Conservation (phyloP, 805 yeast genomes). For the Novakomyces olei region DNA sequence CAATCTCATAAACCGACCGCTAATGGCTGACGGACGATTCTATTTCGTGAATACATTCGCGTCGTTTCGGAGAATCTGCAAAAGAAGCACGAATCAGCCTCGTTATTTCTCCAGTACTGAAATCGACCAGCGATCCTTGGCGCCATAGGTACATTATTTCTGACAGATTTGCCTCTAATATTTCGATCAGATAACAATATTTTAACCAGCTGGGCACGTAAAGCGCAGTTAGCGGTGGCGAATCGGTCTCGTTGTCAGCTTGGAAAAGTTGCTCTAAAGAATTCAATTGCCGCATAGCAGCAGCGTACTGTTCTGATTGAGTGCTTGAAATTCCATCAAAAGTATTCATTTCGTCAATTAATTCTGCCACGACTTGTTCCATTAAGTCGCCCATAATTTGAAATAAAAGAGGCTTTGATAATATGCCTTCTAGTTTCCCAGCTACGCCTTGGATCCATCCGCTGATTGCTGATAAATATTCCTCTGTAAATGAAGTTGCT, state of each 20-base stretch:
- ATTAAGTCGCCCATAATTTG: conserved; percentile 5
- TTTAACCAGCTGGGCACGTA: conserved; percentile 19
- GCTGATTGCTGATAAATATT: too few relatives aligned
- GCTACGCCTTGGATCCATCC: too few relatives aligned
- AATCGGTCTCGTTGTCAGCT: not conserved
- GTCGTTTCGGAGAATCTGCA: conserved; percentile 15
- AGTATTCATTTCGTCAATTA: conserved; percentile 10
- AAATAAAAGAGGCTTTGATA: not conserved
- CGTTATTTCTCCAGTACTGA: conserved; percentile 14
- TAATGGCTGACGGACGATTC: not conserved
- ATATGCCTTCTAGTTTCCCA: not conserved
- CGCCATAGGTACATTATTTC: conserved; percentile 14
- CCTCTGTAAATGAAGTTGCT: too few relatives aligned
- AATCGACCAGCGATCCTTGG: conserved; percentile 16
- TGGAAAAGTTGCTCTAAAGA: conserved; percentile 6
- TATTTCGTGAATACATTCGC: conserved; percentile 12
- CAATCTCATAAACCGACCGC: not conserved
- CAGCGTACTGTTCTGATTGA: conserved; percentile 10
- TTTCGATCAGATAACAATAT: conserved; percentile 15
- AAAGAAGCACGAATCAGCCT: conserved; percentile 16
- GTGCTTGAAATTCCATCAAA: conserved; percentile 14
- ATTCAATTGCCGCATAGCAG: conserved; percentile 7
- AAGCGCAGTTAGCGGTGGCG: conserved; percentile 12
- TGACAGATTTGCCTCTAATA: conserved; percentile 15
- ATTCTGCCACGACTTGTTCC: conserved; percentile 12